Evolutionary conservation across 768 basidiomycete genomes (phyloP), one percentile per base, ranked within the genome.

Genomic region (Lactifluus volemus): DNA sequence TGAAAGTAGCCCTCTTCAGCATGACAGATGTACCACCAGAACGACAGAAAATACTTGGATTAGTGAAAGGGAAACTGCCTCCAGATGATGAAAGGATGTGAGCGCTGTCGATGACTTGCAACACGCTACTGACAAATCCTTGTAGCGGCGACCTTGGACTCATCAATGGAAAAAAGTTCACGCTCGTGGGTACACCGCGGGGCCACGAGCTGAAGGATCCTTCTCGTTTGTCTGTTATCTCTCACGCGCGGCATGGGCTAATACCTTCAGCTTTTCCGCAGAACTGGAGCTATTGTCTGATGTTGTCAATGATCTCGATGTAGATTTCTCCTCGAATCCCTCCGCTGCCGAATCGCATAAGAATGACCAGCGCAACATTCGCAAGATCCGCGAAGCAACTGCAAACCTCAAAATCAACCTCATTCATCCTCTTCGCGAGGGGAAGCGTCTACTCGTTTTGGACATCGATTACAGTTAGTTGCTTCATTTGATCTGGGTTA

Each of bases 151-250:
- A 88, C 65, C 75, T 89, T 38, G 77, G 79, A 45, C 75, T 90
- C 5, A 63, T 74, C 0, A 68, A 75, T 17, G 82, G 84, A 50
- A 85, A 85, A 76, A 90, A 86, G 68, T 94, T 94, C 69, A 88
- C 84, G n/a, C 76, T 93, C 11, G 75, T 94, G 19, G 93, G 93
- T 11, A 94, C 92, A 6, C 89, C 90, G 1, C 83, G 90, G 72
- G 90, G 90, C 36, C 79, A 87, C 62, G 90, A 92, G 69, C 84
- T 92, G 70, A 91, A 89, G 69, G 89, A 91, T 72, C 88, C 87
- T 10, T 79, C 82, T 9, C 74, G 87, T 84, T 29, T 63, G 38
- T 65, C 49, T 49, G 60, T 60, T 25, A 56, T 34, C 39, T 60
- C 41, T 49, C 17, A 4, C 29, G 15, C 8, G 36, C 10, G 59